Evolutionary conservation across 2,329 filamentous ascomycete species (phyloP), one percentile per base, ranked within the genome.

Genomic region (Cercospora sp.): DNA sequence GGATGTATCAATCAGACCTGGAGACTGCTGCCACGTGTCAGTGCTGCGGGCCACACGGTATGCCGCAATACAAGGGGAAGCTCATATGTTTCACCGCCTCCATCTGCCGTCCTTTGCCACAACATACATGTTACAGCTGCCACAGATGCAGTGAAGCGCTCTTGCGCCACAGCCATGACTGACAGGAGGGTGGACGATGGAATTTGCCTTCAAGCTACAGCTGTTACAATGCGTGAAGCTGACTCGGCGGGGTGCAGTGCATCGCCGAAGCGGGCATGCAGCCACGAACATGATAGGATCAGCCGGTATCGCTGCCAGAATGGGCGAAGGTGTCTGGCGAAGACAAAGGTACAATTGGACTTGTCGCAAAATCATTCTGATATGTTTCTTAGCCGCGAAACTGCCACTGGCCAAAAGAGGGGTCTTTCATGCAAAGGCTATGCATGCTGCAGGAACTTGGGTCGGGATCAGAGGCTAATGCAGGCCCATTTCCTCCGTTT

Each of bases 381-480:
- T 48, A 13, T 48, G 6, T 55, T 26, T 30, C 48, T 23, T 12
- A 26, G 20, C 23, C 48, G 48, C 5, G 13, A 30, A 53, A 30
- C 48, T 28, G 48, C 48, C 23, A n/a, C 20, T 26, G 48, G 48
- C 20, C 48, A 13, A 28, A 55, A 16, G 48, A 55, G 48, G 48
- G 48, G 48, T 55, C 23, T 18, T 55, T 59, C 30, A 59, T 59
- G 55, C 55, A 59, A 36, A 10, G 18, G 55, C 28, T 33, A 59
- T 59, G 55, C 55, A 59, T 18, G 36, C 60, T 62, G 60, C 39
- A 62, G 60, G 60, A 48, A 31, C 60, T 48, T 51, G 60, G 45
- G 60, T 62, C 60, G n/a, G 60, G 60, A 48, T 30, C 26, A 18
- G 39, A 62, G 60, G 36, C 39, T 62, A 48, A 45, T 62, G 60